Percentiles rank a stretch among this genome's conserved stretches.
phyloP scores from a whole-genome alignment of 352 stramenopile species.

The Phytophthora tubulina region DNA sequence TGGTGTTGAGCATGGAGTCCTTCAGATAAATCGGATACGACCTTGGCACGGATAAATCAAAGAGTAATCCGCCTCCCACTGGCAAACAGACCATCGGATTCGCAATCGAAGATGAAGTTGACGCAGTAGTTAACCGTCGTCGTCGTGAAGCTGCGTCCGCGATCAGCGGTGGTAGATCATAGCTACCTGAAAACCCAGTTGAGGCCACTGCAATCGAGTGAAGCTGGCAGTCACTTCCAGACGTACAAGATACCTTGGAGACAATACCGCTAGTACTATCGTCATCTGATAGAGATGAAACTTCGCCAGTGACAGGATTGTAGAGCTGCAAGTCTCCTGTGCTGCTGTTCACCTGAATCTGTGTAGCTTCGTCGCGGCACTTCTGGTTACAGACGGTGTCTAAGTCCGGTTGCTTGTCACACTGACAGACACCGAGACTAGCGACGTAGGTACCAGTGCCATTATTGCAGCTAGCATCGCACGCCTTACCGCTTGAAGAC shows the following conservation, averaged over 20 bases:
- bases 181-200: constrained; percentile 72
- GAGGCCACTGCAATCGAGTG: constrained; percentile 60
- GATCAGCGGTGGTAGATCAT: constrained; percentile 50
- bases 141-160: constrained; percentile 15
- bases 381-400: constrained; percentile 83
- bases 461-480: constrained; percentile 68
- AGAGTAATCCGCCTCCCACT: constrained; percentile 86
- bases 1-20: constrained; percentile 96
- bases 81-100: constrained; percentile 92
- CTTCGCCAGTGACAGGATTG: constrained; percentile 51
- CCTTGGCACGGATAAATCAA: constrained; percentile 81
- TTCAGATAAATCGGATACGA: constrained; percentile 95
- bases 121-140: constrained; percentile 32
- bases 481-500: constrained; percentile 49
- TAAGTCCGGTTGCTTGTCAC: constrained; percentile 74
- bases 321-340: constrained; percentile 72
- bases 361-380: constrained; percentile 64
- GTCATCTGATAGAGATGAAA: constrained; percentile 29
- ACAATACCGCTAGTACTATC: constrained; percentile 45
- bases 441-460: constrained; percentile 78
- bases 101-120: constrained; percentile 49
- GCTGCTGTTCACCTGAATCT: constrained; percentile 68
- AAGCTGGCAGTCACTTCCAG: constrained; percentile 55
- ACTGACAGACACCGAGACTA: constrained; percentile 90
- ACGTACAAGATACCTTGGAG: constrained; percentile 59